Evolutionary conservation across 257 asterid species (phyloP).

Genomic region (Scutellaria minor): DNA sequence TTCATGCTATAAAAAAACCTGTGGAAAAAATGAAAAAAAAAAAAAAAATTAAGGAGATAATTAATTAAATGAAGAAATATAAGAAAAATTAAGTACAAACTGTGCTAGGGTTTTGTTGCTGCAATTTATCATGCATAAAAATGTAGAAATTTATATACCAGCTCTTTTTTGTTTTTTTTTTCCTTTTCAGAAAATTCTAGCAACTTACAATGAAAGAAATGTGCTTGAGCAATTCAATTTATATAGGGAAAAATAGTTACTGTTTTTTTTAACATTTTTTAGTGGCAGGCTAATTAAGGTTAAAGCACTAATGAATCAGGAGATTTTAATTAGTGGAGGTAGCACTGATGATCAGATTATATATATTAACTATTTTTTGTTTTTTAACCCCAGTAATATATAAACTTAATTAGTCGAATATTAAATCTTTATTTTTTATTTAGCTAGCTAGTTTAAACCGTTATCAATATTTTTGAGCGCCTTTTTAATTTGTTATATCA

Average conservation of each 20-base stretch:
- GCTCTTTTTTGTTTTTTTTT: background rate
- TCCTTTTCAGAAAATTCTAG: too few species aligned
- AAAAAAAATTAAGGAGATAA: background rate
- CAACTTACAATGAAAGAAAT: background rate
- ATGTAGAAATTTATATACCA: constrained; percentile 8
- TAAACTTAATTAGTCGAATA: too few species aligned
- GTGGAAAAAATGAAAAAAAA: background rate
- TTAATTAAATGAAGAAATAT: background rate
- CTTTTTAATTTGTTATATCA: too few species aligned
- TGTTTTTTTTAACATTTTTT: background rate
- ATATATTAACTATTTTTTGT: background rate
- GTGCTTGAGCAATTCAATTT: background rate
- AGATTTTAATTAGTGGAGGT: background rate
- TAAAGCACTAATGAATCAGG: constrained; percentile 14
- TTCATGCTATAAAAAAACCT: constrained; percentile 23
- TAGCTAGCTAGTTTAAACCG: too few species aligned
- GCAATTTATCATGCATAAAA: constrained; percentile 3
- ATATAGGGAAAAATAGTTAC: constrained; percentile 29
- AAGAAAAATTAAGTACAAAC: background rate
- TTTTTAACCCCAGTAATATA: too few species aligned
- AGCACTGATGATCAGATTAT: constrained; percentile 24
- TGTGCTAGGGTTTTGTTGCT: background rate
- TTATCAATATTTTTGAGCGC: too few species aligned
- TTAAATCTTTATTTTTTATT: too few species aligned
- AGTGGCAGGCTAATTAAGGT: constrained; percentile 30